These are phyloP conservation scores for Scheffersomyces spartinae DNA, from an alignment of 805 yeast genomes.

Conservation along the genomic window DNA sequence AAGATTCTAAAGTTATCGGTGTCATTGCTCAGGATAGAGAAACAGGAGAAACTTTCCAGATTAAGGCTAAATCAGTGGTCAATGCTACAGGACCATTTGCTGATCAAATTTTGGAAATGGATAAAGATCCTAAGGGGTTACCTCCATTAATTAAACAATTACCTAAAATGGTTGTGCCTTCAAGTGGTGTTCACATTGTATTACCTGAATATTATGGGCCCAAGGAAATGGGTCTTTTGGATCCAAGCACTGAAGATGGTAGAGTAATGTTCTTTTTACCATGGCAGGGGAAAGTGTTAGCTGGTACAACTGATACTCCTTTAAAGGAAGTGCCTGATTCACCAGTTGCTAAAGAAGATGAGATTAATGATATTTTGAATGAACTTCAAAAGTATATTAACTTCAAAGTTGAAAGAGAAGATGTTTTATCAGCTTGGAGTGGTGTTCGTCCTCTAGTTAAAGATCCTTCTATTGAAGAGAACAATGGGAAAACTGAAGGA, in stretches of 20 bases:
- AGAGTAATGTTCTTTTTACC: slow-evolving; percentile 95
- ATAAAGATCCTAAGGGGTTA: slow-evolving; percentile 52
- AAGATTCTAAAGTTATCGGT: slow-evolving; percentile 51
- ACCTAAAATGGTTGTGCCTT: slow-evolving; percentile 85
- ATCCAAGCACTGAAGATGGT: slow-evolving; percentile 89
- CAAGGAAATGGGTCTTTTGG: slow-evolving; percentile 74
- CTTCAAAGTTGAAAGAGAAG: slow-evolving; percentile 80
- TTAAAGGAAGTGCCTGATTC: slow-evolving; percentile 54
- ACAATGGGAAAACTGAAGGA: slow-evolving; percentile 60
- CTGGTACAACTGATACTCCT: slow-evolving; percentile 95
- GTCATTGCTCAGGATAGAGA: slow-evolving; percentile 65
- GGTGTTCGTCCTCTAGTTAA: slow-evolving; percentile 92
- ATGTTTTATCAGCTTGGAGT: slow-evolving; percentile 91
- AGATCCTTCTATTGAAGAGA: slow-evolving; percentile 53
- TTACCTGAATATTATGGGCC: slow-evolving; percentile 92
- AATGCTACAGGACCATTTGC: slow-evolving; percentile 95
- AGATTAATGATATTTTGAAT: slow-evolving; percentile 73
- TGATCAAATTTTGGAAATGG: slow-evolving; percentile 80
- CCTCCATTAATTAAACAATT: slow-evolving; percentile 38
- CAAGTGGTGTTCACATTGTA: slow-evolving; percentile 87
- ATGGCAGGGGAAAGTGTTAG: slow-evolving; percentile 94
- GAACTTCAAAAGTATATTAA: slow-evolving; percentile 86
- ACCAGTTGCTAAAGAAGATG: slow-evolving; percentile 82
- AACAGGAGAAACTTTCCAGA: slow-evolving; percentile 48
- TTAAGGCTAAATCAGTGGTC: slow-evolving; percentile 64